phyloP scores from a whole-genome alignment of 2,329 filamentous ascomycete genomes.

The Pseudopithomyces maydicus region DNA sequence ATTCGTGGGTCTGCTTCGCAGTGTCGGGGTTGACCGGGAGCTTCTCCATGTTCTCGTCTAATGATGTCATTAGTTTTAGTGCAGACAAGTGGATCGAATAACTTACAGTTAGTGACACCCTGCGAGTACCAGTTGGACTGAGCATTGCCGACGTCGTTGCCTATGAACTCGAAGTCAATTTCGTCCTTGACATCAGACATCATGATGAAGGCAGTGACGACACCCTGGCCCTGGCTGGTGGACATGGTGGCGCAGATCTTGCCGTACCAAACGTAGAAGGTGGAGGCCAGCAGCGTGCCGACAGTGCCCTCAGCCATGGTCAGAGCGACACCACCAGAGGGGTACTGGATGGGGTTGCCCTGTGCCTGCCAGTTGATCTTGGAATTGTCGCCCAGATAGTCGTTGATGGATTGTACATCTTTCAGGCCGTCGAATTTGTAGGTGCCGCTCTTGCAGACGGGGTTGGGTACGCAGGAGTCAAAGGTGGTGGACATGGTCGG shows the following conservation, averaged over 20 bases:
- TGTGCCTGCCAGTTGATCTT: constrained; percentile 87
- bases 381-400: constrained; percentile 84
- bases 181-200: constrained; percentile 96
- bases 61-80: neutral
- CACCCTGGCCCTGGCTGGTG: constrained; percentile 82
- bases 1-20: constrained; percentile 80
- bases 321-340: constrained; percentile 69
- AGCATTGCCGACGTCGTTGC: constrained; percentile 73
- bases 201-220: constrained; percentile 96
- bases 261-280: constrained; percentile 95
- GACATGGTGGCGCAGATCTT: constrained; percentile 85
- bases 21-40: constrained; percentile 67
- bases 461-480: constrained; percentile 82
- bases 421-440: constrained; percentile 77
- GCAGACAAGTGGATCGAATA: constrained; percentile 17
- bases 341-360: constrained; percentile 71
- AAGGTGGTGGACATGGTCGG: constrained; percentile 81
- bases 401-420: constrained; percentile 70
- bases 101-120: constrained; percentile 86
- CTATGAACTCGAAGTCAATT: constrained; percentile 96
- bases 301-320: constrained; percentile 88
- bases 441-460: constrained; percentile 75
- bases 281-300: constrained; percentile 84
- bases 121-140: constrained; percentile 99
- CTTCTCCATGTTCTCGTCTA: constrained; percentile 78